Evolutionary conservation across 306 rosid genomes (phyloP).

Genomic region (Prunus padus): DNA sequence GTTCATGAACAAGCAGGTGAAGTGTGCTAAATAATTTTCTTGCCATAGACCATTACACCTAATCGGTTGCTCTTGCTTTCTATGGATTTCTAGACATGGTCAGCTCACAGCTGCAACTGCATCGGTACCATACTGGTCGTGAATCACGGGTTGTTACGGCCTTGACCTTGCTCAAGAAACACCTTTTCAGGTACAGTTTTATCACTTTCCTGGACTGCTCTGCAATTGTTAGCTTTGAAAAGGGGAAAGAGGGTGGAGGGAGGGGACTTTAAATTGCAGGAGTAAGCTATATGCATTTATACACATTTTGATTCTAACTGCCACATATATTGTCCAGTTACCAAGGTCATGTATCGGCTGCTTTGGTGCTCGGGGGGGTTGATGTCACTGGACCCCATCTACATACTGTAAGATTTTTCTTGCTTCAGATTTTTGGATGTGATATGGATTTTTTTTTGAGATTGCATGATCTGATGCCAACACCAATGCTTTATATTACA

Average conservation of each 20-base stretch:
- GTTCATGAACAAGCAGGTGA: neutral
- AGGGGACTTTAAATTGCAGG: neutral
- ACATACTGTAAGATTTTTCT: constrained; percentile 66
- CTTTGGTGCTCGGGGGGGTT: constrained; percentile 97
- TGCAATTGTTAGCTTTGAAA: neutral
- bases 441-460: constrained; percentile 4
- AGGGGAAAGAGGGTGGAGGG: neutral
- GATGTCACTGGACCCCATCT: constrained; percentile 93
- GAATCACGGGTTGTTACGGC: constrained; percentile 62
- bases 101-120: constrained; percentile 91
- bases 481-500: constrained; percentile 20
- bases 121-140: constrained; percentile 90
- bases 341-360: constrained; percentile 83
- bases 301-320: constrained; percentile 5
- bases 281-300: neutral
- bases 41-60: neutral
- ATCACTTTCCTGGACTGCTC: neutral
- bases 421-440: constrained; percentile 5
- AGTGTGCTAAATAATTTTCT: neutral
- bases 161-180: constrained; percentile 54
- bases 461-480: constrained; percentile 16
- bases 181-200: constrained; percentile 47
- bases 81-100: constrained; percentile 67
- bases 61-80: constrained; percentile 27
- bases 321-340: constrained; percentile 46